Evolutionary conservation across 805 yeast genomes (phyloP).

Genomic region (Candida fluviatilis): DNA sequence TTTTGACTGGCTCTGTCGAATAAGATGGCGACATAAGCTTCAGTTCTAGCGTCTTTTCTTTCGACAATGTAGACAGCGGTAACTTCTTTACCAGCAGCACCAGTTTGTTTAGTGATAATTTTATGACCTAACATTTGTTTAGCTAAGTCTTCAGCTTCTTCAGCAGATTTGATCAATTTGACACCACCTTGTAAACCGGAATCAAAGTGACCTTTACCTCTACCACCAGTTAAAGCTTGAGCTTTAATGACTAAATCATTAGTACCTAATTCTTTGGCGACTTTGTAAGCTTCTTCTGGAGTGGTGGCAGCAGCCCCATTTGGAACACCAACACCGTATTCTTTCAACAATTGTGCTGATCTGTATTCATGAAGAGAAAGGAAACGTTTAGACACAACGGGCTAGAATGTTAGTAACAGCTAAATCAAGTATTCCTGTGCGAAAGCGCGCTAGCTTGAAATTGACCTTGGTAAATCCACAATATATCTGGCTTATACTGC

Average conservation of each 20-base stretch:
- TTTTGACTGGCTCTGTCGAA: conserved; percentile 90
- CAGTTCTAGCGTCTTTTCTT: conserved; percentile 89
- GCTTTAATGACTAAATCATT: conserved; percentile 93
- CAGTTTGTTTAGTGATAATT: conserved; percentile 96
- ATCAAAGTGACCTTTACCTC: conserved; percentile 98
- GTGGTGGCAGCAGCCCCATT: conserved; percentile 87
- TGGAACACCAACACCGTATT: conserved; percentile 89
- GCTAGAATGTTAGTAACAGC: conserved; percentile 10
- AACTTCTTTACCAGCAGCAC: conserved; percentile 94
- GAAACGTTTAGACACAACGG: conserved; percentile 51
- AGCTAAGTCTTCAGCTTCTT: conserved; percentile 83
- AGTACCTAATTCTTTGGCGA: conserved; percentile 71
- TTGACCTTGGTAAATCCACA: too few relatives aligned
- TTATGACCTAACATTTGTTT: conserved; percentile 88
- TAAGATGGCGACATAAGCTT: conserved; percentile 91
- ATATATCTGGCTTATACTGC: too few relatives aligned
- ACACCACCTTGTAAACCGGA: conserved; percentile 97
- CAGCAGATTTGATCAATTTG: conserved; percentile 77
- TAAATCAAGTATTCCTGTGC: not conserved
- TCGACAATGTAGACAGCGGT: conserved; percentile 95
- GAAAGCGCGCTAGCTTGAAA: too few relatives aligned
- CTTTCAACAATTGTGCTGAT: conserved; percentile 79
- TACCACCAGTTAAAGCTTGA: conserved; percentile 98
- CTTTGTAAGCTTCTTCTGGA: conserved; percentile 79
- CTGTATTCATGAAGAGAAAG: conserved; percentile 94